A percentile compares a stretch with the other conserved stretches of the same genome.
These are phyloP conservation scores for Phytophthora pisi DNA, from an alignment of 352 stramenopile species.

Conservation along the genomic window DNA sequence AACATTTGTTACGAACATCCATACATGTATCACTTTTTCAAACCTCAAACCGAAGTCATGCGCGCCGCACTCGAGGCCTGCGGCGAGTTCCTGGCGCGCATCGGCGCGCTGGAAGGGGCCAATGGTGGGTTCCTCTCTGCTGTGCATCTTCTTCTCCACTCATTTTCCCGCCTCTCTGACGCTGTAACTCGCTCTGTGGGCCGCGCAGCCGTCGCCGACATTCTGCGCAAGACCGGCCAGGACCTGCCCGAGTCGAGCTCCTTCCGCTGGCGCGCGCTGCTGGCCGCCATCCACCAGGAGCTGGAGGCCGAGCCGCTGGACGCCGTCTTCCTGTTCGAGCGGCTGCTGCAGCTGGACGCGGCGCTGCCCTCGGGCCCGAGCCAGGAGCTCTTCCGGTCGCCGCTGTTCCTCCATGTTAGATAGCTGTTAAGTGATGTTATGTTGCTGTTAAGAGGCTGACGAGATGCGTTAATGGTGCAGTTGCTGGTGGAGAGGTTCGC, in stretches of 20 bases:
- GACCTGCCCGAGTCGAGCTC: conserved; percentile 50
- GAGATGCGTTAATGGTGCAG: conserved; percentile 26
- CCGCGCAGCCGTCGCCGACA: conserved; percentile 41
- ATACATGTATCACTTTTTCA: conserved; percentile 3
- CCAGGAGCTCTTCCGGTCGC: conserved; percentile 56
- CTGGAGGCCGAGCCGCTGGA: conserved; percentile 47
- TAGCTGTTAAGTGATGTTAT: background rate
- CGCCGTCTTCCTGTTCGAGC: conserved; percentile 70
- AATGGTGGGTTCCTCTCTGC: conserved; percentile 28
- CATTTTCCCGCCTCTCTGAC: background rate
- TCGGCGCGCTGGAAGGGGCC: conserved; percentile 46
- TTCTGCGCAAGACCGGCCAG: conserved; percentile 53
- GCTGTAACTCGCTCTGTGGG: background rate
- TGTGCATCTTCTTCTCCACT: conserved; percentile 2
- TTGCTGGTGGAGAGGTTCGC: conserved; percentile 70
- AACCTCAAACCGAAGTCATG: conserved; percentile 39
- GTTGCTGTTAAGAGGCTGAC: background rate
- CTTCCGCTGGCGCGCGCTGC: conserved; percentile 54
- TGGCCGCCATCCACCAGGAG: conserved; percentile 58
- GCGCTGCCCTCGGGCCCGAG: conserved; percentile 41
- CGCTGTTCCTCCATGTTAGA: conserved; percentile 65
- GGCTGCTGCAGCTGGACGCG: conserved; percentile 58
- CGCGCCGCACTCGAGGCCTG: conserved; percentile 47
- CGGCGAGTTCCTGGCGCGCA: conserved; percentile 59
- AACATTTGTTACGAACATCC: conserved; percentile 8